Evolutionary conservation across 352 stramenopile species (phyloP).

Genomic region (Pythium rhizo-oryzae): DNA sequence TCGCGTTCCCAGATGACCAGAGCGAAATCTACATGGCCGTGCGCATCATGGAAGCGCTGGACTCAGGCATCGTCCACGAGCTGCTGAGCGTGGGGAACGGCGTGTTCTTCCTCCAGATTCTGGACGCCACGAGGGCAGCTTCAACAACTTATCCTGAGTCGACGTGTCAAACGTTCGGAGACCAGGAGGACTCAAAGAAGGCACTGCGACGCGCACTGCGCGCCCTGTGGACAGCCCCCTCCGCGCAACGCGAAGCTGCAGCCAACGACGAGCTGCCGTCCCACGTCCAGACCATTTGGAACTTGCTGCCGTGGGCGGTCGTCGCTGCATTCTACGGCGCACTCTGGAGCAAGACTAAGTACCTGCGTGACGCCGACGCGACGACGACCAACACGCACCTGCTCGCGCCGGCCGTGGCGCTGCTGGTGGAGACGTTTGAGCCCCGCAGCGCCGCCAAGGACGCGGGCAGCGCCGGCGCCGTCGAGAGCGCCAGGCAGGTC

Average conservation of each 20-base stretch:
- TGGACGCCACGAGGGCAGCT: conserved; percentile 12
- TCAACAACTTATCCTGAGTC: background rate
- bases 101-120: conserved; percentile 41
- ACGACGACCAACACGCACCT: conserved; percentile 59
- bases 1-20: conserved; percentile 26
- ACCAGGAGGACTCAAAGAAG: background rate
- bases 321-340: conserved; percentile 43
- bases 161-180: background rate
- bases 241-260: background rate
- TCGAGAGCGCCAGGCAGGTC: background rate
- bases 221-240: conserved; percentile 11
- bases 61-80: conserved; percentile 28
- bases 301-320: conserved; percentile 51
- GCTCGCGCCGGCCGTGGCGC: conserved; percentile 38
- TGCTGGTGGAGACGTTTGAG: conserved; percentile 32
- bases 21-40: conserved; percentile 36
- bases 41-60: conserved; percentile 35
- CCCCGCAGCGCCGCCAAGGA: conserved; percentile 3
- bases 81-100: conserved; percentile 35
- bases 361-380: conserved; percentile 38
- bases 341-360: conserved; percentile 45
- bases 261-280: conserved; percentile 1
- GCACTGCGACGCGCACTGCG: background rate
- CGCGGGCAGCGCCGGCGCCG: conserved; percentile 2
- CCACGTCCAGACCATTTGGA: conserved; percentile 26